Base-by-base conservation (phyloP, 78 protist species). In the Polysphondylium violaceum region DNA sequence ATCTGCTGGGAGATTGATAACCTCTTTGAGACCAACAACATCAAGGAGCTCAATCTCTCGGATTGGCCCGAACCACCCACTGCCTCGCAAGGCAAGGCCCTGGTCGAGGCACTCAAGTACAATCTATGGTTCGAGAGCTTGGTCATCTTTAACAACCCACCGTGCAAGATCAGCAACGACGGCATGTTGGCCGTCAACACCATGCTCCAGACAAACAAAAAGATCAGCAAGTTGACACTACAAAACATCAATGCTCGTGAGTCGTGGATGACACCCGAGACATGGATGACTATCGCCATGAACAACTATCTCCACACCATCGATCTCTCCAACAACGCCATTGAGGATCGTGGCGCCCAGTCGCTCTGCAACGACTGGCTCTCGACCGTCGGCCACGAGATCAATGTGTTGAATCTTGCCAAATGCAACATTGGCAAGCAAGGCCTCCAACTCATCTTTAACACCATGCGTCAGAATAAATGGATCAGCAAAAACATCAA, bases 11-110 rank as follows among this genome's bases (percentile, higher is more conserved):
- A 83, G 31, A 61, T 83, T 51, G 77, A 83, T 71, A 83, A 83
- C 16, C 61, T 83, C 5, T 83, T 67, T 29, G 91, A 83, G n/a
- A 58, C 91, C 3, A 83, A 83, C 41, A 67, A 83, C 14, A 68
- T 83, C n/a, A 51, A 29, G 14, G 91, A 83, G 27, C 69, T 83
- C 11, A 83, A 83, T 56, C 17, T 83, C 3, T 51, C 78, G 12
- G 91, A 83, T 83, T 83, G 91, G 91, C 91, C 91, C 12, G 91
- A 83, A 74, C 59, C 91, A 59, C 91, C 91, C 16, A 69, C 79
- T 4, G 81, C 91, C 19, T 40, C 67, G 21, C 91, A 83, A 59
- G 91, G 91, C 31, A 68, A 74, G 31, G 77, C 91, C 40, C 55
- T 83, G 79, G 58, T 83, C 4, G 91, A 83, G 21, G 77, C 91